Evolutionary conservation across 352 stramenopile genomes (phyloP), one percentile per base, ranked within the genome.

Genomic region (Blastocystis sp.): DNA sequence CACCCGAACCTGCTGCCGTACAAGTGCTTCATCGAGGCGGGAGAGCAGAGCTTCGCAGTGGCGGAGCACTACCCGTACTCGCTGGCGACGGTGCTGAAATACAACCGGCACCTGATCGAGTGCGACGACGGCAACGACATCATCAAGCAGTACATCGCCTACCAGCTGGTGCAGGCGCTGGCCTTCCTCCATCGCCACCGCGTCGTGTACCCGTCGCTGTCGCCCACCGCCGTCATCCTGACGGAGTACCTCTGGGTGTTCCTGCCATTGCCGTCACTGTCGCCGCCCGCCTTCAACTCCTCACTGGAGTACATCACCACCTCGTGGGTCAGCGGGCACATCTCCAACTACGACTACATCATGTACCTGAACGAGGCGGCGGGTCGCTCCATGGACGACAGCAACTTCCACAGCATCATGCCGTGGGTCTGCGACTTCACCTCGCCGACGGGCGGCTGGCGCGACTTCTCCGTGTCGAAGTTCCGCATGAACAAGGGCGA

Each of bases 371-470:
- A 98, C 89, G 90, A 90, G 52, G 95, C 94, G 0, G 94, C 94
- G 40, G 95, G 95, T 11, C 91, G 95, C 59, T 92, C 92, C 19
- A 92, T 95, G 87, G 93, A 90, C n/a, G 91, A 93, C 89, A 76
- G 89, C 38, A 91, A 92, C 11, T 95, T 96, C 84, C 95, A 98
- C 89, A 94, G 95, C 0, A 94, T 98, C 43, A 76, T 98, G n/a
- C 96, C 96, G 0, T 98, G 96, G 96, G 95, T 98, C 10, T 95
- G 94, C 11, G 94, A 98, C 89, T 97, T 98, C 60, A 70, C 82
- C 89, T 81, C 2, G 82, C 89, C 52, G 7, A 90, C 90, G 45
- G 92, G 65, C 1, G 80, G 93, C 28, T 96, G 94, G 93, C 91
- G 95, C 28, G 94, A 98, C 79, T 89, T 98, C 17, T 91, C 89